These are phyloP conservation scores for Aspergillus japonicus DNA, from an alignment of 2,329 filamentous ascomycete genomes.

Conservation along the genomic window DNA sequence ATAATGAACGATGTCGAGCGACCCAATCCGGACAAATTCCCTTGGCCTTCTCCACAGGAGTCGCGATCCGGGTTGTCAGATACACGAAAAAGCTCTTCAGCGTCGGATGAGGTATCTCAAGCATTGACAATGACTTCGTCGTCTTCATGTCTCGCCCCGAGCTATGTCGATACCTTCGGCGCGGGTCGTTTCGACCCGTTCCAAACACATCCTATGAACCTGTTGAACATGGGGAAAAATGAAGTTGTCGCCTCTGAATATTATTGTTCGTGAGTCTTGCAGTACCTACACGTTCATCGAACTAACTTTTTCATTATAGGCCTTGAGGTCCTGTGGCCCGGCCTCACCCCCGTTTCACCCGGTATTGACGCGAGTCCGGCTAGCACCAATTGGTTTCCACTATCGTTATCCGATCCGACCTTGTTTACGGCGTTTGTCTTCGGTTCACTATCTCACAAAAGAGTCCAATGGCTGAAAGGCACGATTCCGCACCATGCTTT, in stretches of 20 bases:
- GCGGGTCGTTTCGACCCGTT: slow-evolving; percentile 30
- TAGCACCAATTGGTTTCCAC: slow-evolving; percentile 28
- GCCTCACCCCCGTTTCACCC: slow-evolving; percentile 22
- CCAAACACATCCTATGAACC: slow-evolving; percentile 20
- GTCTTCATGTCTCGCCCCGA: not conserved
- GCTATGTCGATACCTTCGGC: slow-evolving; percentile 17
- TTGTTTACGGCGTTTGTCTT: slow-evolving; percentile 35
- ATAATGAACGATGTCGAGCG: not conserved
- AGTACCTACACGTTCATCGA: too few relatives aligned
- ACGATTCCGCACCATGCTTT: slow-evolving; percentile 23
- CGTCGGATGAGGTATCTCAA: not conserved
- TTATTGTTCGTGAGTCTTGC: slow-evolving; percentile 26
- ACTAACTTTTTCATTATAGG: slow-evolving; percentile 14
- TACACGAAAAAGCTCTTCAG: not conserved
- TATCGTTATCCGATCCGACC: slow-evolving; percentile 29
- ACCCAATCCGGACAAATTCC: not conserved
- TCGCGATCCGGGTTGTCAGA: not conserved
- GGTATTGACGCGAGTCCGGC: slow-evolving; percentile 2
- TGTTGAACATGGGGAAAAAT: slow-evolving; percentile 19
- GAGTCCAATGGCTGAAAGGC: slow-evolving; percentile 30
- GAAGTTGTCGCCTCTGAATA: slow-evolving; percentile 24
- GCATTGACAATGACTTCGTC: not conserved
- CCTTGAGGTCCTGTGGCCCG: slow-evolving; percentile 30
- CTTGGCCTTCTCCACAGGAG: not conserved
- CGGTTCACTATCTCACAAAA: slow-evolving; percentile 33